A percentile compares a stretch with the other conserved stretches of the same genome.
Conservation (phyloP, 495 filamentous ascomycete species). For the Hyphodiscus hymeniophilus region DNA sequence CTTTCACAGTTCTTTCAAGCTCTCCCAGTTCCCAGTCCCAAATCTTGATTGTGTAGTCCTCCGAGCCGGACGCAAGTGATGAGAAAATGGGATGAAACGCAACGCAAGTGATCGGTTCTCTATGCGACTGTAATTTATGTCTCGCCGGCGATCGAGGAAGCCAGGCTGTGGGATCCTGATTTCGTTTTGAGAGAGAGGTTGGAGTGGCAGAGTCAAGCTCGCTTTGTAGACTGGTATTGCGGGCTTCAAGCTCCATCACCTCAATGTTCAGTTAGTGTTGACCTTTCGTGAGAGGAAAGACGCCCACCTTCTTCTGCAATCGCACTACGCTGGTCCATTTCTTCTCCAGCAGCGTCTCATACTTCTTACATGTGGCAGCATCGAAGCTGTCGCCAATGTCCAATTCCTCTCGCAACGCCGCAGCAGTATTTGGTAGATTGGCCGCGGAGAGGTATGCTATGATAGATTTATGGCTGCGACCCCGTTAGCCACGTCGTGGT, state of each 20-base stretch:
- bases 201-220: conserved; percentile 85
- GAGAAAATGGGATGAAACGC: conserved; percentile 95
- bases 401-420: conserved; percentile 58
- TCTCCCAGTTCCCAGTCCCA: conserved; percentile 99
- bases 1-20: conserved; percentile 84
- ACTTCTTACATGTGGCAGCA: conserved; percentile 71
- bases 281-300: background rate
- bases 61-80: conserved; percentile 83
- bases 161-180: conserved; percentile 81
- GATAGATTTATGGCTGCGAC: conserved; percentile 86
- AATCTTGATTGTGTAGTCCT: conserved; percentile 83
- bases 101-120: conserved; percentile 72
- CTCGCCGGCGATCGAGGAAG: conserved; percentile 72
- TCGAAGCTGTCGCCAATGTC: conserved; percentile 64
- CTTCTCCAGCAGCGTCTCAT: conserved; percentile 83
- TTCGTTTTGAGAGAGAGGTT: conserved; percentile 65
- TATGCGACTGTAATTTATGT: conserved; percentile 80
- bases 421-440: conserved; percentile 58
- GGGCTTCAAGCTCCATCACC: conserved; percentile 91
- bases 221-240: conserved; percentile 58
- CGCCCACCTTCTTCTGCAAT: conserved; percentile 77
- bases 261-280: conserved; percentile 28
- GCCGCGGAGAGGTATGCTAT: conserved; percentile 78
- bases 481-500: too few species aligned
- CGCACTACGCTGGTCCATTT: conserved; percentile 93